Percentiles rank a stretch among this genome's conserved stretches.
These are phyloP conservation scores for Coniochaeta sp. DNA, from an alignment of 2,329 filamentous ascomycete species.

Conservation along the genomic window DNA sequence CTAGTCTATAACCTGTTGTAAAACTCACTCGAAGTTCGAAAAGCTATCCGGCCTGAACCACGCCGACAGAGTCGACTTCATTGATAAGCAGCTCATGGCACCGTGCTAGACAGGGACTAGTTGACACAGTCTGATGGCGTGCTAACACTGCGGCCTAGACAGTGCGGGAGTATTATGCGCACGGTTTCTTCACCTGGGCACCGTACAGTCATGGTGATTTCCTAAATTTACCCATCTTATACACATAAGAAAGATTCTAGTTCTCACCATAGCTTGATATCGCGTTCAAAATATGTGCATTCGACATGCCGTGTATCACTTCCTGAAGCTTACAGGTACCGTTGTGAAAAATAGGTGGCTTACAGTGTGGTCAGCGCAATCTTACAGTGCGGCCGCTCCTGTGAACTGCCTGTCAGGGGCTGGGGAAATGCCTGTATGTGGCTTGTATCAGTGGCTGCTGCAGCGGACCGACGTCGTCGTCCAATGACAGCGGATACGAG, in stretches of 20 bases:
- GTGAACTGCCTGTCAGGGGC: background rate
- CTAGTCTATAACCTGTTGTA: too few relatives aligned
- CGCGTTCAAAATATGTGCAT: too few relatives aligned
- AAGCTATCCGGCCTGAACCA: background rate
- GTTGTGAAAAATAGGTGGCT: too few relatives aligned
- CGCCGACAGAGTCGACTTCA: background rate
- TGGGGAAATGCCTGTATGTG: background rate
- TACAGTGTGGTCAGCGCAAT: background rate
- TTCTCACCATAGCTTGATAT: too few relatives aligned
- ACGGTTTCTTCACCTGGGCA: too few relatives aligned
- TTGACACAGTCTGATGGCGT: background rate
- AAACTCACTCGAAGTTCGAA: background rate
- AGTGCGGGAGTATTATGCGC: background rate
- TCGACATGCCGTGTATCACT: too few relatives aligned
- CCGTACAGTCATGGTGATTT: too few relatives aligned
- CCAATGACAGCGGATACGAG: background rate
- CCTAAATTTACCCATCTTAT: too few relatives aligned
- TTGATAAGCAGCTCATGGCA: background rate
- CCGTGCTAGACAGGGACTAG: background rate
- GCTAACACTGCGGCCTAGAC: background rate
- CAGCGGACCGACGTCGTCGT: background rate
- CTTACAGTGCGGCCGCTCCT: background rate
- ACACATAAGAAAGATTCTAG: too few relatives aligned
- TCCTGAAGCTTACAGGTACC: background rate
- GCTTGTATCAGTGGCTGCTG: background rate